These are phyloP conservation scores for Penicillium janthinellum DNA, from an alignment of 2,329 filamentous ascomycete species.

Conservation along the genomic window DNA sequence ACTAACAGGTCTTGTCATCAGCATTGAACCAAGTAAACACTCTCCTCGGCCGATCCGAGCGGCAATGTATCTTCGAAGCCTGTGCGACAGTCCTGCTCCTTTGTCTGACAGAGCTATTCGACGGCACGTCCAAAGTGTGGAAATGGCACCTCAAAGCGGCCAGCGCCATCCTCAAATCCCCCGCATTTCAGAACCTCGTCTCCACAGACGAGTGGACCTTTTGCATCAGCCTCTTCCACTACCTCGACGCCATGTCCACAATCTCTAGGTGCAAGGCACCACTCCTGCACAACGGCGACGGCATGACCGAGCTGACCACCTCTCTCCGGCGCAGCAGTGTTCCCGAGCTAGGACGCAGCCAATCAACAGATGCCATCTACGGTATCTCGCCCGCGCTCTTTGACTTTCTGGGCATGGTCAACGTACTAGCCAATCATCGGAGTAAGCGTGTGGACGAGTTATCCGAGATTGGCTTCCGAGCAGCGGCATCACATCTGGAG, in stretches of 20 bases:
- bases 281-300: slow-evolving; percentile 21
- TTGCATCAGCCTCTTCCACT: slow-evolving; percentile 44
- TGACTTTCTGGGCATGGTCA: slow-evolving; percentile 32
- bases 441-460: slow-evolving; percentile 31
- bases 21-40: slow-evolving; percentile 29
- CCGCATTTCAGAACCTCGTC: slow-evolving; percentile 31
- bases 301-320: slow-evolving; percentile 22
- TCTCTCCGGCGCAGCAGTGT: slow-evolving; percentile 13
- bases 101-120: slow-evolving; percentile 49
- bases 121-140: slow-evolving; percentile 47
- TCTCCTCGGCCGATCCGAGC: slow-evolving; percentile 21
- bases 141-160: slow-evolving; percentile 49
- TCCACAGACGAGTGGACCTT: slow-evolving; percentile 35
- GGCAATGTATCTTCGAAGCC: slow-evolving; percentile 42
- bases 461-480: slow-evolving; percentile 35
- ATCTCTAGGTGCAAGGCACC: slow-evolving; percentile 35
- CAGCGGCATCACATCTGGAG: slow-evolving; percentile 36
- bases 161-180: slow-evolving; percentile 41
- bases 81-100: slow-evolving; percentile 46
- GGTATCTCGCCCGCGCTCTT: slow-evolving; percentile 26
- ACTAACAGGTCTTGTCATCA: slow-evolving; percentile 1
- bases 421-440: slow-evolving; percentile 32
- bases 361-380: slow-evolving; percentile 23
- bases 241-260: slow-evolving; percentile 35
- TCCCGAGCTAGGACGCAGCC: slow-evolving; percentile 3